Percentiles rank a stretch among this genome's conserved stretches.
Evolutionary conservation across 495 filamentous ascomycete genomes (phyloP).

Genomic region (Mytilinidion resinicola): DNA sequence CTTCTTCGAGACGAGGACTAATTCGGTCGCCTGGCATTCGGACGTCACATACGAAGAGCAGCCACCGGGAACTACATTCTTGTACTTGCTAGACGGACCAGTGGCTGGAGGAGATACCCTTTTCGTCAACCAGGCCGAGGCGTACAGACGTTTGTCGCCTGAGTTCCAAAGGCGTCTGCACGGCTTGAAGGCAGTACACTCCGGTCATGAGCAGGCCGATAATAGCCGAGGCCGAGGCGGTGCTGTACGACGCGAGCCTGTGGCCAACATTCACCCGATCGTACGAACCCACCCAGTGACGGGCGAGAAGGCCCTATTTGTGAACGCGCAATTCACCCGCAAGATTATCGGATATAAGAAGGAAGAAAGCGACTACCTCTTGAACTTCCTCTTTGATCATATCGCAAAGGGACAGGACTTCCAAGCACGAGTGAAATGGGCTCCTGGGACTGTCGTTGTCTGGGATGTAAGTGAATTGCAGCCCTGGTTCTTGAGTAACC

Average conservation of each 20-base stretch:
- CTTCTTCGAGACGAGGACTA: slow-evolving; percentile 59
- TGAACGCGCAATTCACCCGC: slow-evolving; percentile 77
- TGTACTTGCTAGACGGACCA: slow-evolving; percentile 74
- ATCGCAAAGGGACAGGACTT: slow-evolving; percentile 77
- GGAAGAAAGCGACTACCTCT: slow-evolving; percentile 68
- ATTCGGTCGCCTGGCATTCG: slow-evolving; percentile 71
- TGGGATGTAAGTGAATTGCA: slow-evolving; percentile 57
- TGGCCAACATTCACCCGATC: slow-evolving; percentile 65
- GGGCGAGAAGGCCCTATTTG: slow-evolving; percentile 78
- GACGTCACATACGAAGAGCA: slow-evolving; percentile 80
- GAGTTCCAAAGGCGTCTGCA: slow-evolving; percentile 66
- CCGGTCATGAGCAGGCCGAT: slow-evolving; percentile 56
- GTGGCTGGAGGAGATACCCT: slow-evolving; percentile 71
- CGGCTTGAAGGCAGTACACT: slow-evolving; percentile 70
- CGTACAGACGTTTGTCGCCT: slow-evolving; percentile 70
- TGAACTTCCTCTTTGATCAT: slow-evolving; percentile 88
- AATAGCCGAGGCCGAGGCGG: slow-evolving; percentile 49
- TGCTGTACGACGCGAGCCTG: slow-evolving; percentile 63
- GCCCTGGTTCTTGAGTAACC: neutral
- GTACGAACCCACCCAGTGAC: slow-evolving; percentile 73
- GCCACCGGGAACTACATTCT: slow-evolving; percentile 78
- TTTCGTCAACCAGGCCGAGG: slow-evolving; percentile 66
- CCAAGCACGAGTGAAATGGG: slow-evolving; percentile 82
- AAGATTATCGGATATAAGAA: slow-evolving; percentile 68
- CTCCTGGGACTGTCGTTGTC: slow-evolving; percentile 74